Conservation (phyloP, 1,284 basidiomycete genomes). For the Trametes versicolor region DNA sequence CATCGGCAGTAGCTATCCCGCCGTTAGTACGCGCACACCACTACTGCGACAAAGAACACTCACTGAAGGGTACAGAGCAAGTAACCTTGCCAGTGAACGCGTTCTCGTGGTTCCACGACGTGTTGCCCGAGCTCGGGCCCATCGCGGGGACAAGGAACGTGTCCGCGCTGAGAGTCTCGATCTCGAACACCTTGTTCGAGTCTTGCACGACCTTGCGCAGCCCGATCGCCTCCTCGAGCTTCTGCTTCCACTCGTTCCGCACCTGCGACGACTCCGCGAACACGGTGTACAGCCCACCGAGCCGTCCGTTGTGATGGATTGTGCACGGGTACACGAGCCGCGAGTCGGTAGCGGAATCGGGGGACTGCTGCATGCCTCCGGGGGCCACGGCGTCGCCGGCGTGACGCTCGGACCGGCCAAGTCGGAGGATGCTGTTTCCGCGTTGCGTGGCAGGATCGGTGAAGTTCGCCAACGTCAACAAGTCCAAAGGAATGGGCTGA, state of each 20-base stretch:
- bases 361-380: constrained; percentile 49
- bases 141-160: constrained; percentile 82
- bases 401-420: constrained; percentile 48
- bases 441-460: constrained; percentile 77
- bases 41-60: constrained; percentile 44
- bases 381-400: constrained; percentile 42
- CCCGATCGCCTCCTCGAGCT: constrained; percentile 89
- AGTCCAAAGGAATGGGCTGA: constrained; percentile 90
- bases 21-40: background rate
- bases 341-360: constrained; percentile 66
- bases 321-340: constrained; percentile 85
- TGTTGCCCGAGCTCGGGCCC: constrained; percentile 49
- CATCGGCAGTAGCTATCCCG: constrained; percentile 77
- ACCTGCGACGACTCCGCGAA: constrained; percentile 85
- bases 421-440: constrained; percentile 66
- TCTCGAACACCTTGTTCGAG: constrained; percentile 91
- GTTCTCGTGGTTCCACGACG: constrained; percentile 75
- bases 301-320: constrained; percentile 85
- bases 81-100: constrained; percentile 90
- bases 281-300: constrained; percentile 85
- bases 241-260: constrained; percentile 89
- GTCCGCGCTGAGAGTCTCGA: constrained; percentile 86
- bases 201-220: constrained; percentile 90
- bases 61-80: constrained; percentile 93
- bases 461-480: constrained; percentile 85